Percentiles rank a stretch among this genome's conserved stretches.
Conservation (phyloP, 768 basidiomycete species). For the Cubamyces sp. region DNA sequence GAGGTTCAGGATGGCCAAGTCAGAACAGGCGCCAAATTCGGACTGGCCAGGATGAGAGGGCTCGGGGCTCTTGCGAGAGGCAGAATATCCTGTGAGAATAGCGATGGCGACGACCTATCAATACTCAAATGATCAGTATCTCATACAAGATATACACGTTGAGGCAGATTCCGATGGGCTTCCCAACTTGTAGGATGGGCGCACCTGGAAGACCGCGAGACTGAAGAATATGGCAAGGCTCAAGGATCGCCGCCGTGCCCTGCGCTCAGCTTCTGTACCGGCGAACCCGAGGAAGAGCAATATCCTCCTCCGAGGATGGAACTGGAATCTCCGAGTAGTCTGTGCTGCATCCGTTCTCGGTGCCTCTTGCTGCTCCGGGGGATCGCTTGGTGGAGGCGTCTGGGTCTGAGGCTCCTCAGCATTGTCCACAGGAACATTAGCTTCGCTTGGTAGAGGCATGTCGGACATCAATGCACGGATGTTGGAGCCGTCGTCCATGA, state of each 20-base stretch:
- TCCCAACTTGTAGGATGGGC: background rate
- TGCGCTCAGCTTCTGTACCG: constrained; percentile 5
- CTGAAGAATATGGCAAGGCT: constrained; percentile 6
- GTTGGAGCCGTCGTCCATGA: background rate
- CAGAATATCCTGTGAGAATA: background rate
- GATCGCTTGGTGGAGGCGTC: no score
- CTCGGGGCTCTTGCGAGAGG: constrained; percentile 4
- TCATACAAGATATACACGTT: background rate
- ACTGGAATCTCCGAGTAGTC: background rate
- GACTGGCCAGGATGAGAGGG: constrained; percentile 6
- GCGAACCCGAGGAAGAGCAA: background rate
- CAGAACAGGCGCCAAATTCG: constrained; percentile 11
- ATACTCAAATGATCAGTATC: background rate
- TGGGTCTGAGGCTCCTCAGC: background rate
- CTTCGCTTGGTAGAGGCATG: background rate
- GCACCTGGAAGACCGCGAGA: background rate
- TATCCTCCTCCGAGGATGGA: background rate
- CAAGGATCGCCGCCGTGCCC: constrained; percentile 3
- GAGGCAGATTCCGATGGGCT: background rate
- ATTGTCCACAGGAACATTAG: background rate
- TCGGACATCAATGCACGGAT: background rate
- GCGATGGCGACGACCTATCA: constrained; percentile 9
- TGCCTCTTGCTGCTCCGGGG: background rate
- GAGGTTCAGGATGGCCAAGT: constrained; percentile 13
- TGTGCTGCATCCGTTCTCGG: background rate